Conservation (phyloP, 345 rosid genomes). For the Lumnitzera littorea region DNA sequence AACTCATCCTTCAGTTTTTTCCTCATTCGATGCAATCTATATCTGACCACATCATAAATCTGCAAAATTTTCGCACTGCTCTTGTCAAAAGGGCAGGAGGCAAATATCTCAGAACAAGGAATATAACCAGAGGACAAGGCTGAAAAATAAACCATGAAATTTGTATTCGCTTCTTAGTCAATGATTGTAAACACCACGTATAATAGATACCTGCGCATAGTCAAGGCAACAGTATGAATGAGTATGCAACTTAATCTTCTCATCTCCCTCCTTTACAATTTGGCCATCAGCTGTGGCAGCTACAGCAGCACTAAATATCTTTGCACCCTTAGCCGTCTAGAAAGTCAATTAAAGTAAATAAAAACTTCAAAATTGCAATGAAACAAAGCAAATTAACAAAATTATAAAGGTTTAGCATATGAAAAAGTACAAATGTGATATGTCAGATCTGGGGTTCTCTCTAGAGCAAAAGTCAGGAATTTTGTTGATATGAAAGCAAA, state of each 20-base stretch:
- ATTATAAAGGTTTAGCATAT: no score
- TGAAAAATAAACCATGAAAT: background rate
- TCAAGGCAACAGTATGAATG: conserved; percentile 90
- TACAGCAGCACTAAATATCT: conserved; percentile 70
- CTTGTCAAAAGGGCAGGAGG: background rate
- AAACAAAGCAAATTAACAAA: no score
- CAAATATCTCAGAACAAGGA: background rate
- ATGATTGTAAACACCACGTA: background rate
- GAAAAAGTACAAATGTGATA: no score
- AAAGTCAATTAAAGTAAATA: conserved; percentile 9
- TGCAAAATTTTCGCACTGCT: conserved; percentile 21
- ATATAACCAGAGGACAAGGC: background rate
- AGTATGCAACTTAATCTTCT: conserved; percentile 76
- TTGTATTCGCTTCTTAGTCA: background rate
- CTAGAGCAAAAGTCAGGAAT: no score
- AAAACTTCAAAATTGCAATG: no score
- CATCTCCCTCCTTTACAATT: conserved; percentile 54
- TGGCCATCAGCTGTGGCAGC: conserved; percentile 61
- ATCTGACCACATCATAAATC: conserved; percentile 81
- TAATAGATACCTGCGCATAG: conserved; percentile 56
- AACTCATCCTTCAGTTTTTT: conserved; percentile 78
- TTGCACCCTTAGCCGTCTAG: conserved; percentile 85
- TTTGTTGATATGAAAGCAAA: no score
- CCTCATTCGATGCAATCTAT: conserved; percentile 61
- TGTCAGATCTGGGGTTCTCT: no score